These are phyloP conservation scores for Suillus occidentalis DNA, from an alignment of 768 basidiomycete species.

Conservation along the genomic window DNA sequence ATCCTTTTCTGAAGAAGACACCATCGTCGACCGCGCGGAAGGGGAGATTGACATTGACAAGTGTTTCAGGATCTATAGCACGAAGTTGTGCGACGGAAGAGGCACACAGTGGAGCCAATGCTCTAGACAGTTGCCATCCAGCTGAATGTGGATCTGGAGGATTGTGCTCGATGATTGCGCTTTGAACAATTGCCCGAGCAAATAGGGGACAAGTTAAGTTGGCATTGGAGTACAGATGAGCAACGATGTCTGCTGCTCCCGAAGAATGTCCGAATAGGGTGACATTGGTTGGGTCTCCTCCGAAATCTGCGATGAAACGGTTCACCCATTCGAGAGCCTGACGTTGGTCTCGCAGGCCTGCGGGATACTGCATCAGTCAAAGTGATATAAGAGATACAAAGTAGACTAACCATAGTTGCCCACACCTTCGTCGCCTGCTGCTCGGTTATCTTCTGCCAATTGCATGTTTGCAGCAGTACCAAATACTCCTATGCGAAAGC, in stretches of 20 bases:
- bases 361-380: slow-evolving; percentile 5
- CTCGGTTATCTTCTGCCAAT: slow-evolving; percentile 66
- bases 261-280: slow-evolving; percentile 43
- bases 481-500: slow-evolving; percentile 76
- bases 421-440: slow-evolving; percentile 64
- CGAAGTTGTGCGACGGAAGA: slow-evolving; percentile 64
- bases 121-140: slow-evolving; percentile 66
- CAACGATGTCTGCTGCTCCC: slow-evolving; percentile 55
- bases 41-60: slow-evolving; percentile 51
- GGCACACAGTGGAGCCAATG: slow-evolving; percentile 56
- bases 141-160: slow-evolving; percentile 59
- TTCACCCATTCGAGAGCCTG: slow-evolving; percentile 65
- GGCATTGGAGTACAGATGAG: slow-evolving; percentile 59
- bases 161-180: slow-evolving; percentile 60
- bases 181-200: slow-evolving; percentile 75
- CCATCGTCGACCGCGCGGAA: slow-evolving; percentile 68
- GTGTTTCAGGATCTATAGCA: slow-evolving; percentile 52
- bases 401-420: slow-evolving; percentile 69
- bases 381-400: slow-evolving; percentile 6
- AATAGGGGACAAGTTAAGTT: slow-evolving; percentile 66
- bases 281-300: slow-evolving; percentile 58
- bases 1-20: slow-evolving; percentile 61
- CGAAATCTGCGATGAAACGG: slow-evolving; percentile 59
- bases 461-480: slow-evolving; percentile 71
- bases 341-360: slow-evolving; percentile 66